Evolutionary conservation across 2,329 filamentous ascomycete species (phyloP).

Genomic region (Neonectria magnoliae): DNA sequence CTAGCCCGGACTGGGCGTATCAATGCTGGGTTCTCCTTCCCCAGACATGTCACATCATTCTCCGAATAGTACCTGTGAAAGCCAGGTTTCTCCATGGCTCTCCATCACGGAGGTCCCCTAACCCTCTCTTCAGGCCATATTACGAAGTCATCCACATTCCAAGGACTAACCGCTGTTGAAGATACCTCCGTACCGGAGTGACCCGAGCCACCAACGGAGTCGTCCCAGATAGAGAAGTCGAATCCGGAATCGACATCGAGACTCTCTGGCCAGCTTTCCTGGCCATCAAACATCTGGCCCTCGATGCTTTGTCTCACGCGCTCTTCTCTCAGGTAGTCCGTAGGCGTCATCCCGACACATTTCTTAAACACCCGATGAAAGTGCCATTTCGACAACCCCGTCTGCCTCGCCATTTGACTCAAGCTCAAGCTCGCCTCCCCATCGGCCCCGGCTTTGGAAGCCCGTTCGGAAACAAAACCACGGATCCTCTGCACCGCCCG

Average conservation of each 20-base stretch:
- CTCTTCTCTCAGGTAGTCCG: slow-evolving; percentile 45
- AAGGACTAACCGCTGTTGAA: slow-evolving; percentile 25
- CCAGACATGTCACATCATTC: neutral
- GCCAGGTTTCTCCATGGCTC: neutral
- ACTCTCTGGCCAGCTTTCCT: slow-evolving; percentile 26
- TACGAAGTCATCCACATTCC: slow-evolving; percentile 39
- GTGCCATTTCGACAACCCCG: slow-evolving; percentile 65
- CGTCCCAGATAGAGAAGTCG: slow-evolving; percentile 33
- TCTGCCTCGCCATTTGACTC: slow-evolving; percentile 59
- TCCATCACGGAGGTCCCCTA: neutral
- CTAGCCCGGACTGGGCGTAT: neutral
- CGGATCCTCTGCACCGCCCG: slow-evolving; percentile 55
- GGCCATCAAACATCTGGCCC: slow-evolving; percentile 2
- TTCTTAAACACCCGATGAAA: slow-evolving; percentile 69
- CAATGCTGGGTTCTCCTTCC: neutral
- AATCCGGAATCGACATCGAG: slow-evolving; percentile 24
- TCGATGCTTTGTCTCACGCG: slow-evolving; percentile 18
- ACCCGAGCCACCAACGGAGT: slow-evolving; percentile 15
- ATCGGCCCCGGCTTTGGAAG: slow-evolving; percentile 37
- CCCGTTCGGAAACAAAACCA: slow-evolving; percentile 40
- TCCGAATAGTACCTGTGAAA: neutral
- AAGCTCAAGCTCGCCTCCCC: slow-evolving; percentile 46
- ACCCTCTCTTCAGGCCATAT: slow-evolving; percentile 31
- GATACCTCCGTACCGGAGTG: slow-evolving; percentile 20
- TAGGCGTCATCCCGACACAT: slow-evolving; percentile 60